These are phyloP conservation scores for Periconia macrospinosa DNA, from an alignment of 2,329 filamentous ascomycete genomes.

Conservation along the genomic window DNA sequence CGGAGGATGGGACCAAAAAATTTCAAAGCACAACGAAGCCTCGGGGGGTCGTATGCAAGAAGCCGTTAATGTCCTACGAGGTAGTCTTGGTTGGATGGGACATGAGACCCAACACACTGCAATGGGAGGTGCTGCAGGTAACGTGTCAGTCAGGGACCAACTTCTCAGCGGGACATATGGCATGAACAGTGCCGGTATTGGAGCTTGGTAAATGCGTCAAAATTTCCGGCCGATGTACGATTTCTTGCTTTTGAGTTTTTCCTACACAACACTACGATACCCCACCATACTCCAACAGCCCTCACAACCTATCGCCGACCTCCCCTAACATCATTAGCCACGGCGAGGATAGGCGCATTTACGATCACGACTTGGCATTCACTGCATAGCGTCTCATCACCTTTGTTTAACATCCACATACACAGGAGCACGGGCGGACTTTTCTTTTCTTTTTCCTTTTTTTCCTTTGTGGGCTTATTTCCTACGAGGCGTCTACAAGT, in stretches of 20 bases:
- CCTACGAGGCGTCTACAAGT: neutral
- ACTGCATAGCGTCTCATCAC: slow-evolving; percentile 40
- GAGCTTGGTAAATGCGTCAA: slow-evolving; percentile 51
- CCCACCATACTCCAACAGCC: neutral
- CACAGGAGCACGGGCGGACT: slow-evolving; percentile 26
- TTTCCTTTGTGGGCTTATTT: neutral
- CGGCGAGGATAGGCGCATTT: slow-evolving; percentile 9
- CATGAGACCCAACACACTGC: slow-evolving; percentile 33
- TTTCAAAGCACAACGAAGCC: slow-evolving; percentile 84
- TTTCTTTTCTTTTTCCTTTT: slow-evolving; percentile 9
- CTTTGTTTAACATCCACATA: slow-evolving; percentile 15
- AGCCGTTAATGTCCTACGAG: slow-evolving; percentile 76
- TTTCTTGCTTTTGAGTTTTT: neutral
- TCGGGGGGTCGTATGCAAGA: slow-evolving; percentile 79
- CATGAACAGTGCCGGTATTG: slow-evolving; percentile 53
- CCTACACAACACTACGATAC: neutral
- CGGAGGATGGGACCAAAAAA: slow-evolving; percentile 87
- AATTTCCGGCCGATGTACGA: neutral
- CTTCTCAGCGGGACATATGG: slow-evolving; percentile 61
- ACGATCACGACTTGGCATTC: slow-evolving; percentile 32
- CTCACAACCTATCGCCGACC: neutral
- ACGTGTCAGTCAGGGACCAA: slow-evolving; percentile 48
- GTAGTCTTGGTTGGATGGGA: slow-evolving; percentile 78
- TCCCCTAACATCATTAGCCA: neutral
- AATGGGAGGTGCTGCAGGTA: slow-evolving; percentile 21